Evolutionary conservation across 345 rosid species (phyloP), one percentile per base, ranked within the genome.

Genomic region (Eucalyptus lansdowneana): DNA sequence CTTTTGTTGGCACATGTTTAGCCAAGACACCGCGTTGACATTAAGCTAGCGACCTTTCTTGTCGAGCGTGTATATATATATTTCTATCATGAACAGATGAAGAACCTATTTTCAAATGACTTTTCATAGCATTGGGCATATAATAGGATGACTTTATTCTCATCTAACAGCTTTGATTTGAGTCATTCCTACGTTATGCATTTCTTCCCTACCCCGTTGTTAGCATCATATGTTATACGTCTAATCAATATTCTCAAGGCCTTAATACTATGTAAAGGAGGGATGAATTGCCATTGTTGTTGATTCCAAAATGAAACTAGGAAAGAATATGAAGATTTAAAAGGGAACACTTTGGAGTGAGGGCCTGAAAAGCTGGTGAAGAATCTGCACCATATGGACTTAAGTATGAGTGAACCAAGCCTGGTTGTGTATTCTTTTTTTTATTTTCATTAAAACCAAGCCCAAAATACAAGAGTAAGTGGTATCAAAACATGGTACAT

Each of bases 11-110:
- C 76, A 65, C 76, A 7, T 65, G 76, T 62, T 65, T 65, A 31
- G 76, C 76, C 8, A 0, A 21, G 76, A 14, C 37, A 65, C 76
- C 21, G 3, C 0, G 10, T 65, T n/a, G 37, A n/a, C 76, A 65
- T n/a, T 65, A n/a, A n/a, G 19, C 37, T 14, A 15, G 76, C 3
- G 6, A 65, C 76, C 76, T 65, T n/a, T n/a, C 11, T 65, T 1
- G 2, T n/a, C 40, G 9, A 65, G 10, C 1, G 31, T 27, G 21
- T 65, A n/a, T n/a, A 15, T n/a, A n/a, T 65, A 7, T 65, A n/a
- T n/a, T 12, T 25, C 29, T 62, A 29, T 62, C 76, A n/a, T 14
- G 40, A 1, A 65, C 9, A 65, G 11, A 21, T 65, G 40, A n/a
- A 65, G 37, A 65, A 11, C 72, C 21, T 15, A 4, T 65, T 65